Evolutionary conservation across 2,329 filamentous ascomycete genomes (phyloP), one percentile per base, ranked within the genome.

Genomic region (Claviceps sp.): DNA sequence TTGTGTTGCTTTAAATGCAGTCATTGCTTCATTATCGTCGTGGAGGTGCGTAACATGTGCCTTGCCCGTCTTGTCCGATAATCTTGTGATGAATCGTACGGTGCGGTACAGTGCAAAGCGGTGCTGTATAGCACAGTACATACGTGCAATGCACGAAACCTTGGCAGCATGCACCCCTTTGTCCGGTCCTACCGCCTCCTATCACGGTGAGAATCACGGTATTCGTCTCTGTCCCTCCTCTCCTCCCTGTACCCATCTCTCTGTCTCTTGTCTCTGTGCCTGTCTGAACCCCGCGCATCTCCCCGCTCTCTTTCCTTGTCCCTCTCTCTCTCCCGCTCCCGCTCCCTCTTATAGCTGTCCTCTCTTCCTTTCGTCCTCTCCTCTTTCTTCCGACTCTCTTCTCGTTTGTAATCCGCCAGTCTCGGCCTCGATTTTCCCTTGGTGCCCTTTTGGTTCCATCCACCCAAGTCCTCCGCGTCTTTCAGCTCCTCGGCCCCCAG

Each of bases 401-500:
- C 72, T 5, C 65, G 65, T 26, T 68, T 66, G 54, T 79, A 79
- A 48, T 79, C 75, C 24, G 75, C 68, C 13, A 80, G 62, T 43
- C 72, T 68, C 13, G 73, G 73, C 9, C 71, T 57, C 48, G 69
- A 62, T 57, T 70, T 73, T 54, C 8, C 20, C 49, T 73, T 73
- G 60, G 78, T 77, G 52, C 77, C 76, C 52, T 79, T 81, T 54
- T 85, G 87, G 13, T 89, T 85, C 87, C 87, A 94, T 1, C 80
- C 84, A 1, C 87, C 88, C 18, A 94, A 70, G 59, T 94, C 87
- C 55, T 87, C 77, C 22, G 73, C 78, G 40, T 76, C 80, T 47
- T 85, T 81, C 16, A 89, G 76, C 61, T 89, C 82, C 63, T 91
- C 95, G 11, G 90, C 90, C 3, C 91, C 93, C 7, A 97, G 84